Evolutionary conservation across 208 protist species (phyloP), one percentile per base, ranked within the genome.

Genomic region (Angomonas ambiguus): DNA sequence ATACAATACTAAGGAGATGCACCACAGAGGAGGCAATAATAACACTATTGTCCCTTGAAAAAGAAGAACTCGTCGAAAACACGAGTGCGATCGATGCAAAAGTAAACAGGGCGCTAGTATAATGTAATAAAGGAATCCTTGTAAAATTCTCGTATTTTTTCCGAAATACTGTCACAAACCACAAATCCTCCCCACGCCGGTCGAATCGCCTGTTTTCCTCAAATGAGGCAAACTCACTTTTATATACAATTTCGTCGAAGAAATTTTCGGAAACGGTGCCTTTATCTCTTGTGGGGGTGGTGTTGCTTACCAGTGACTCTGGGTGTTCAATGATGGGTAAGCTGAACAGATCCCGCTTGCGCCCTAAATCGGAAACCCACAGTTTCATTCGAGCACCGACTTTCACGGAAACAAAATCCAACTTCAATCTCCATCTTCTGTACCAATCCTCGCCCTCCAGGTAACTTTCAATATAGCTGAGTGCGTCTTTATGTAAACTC

Each of bases 381-480:
- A 79, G 57, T 53, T 77, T 71, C 28, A 83, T 48, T 53, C 76
- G 76, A 18, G 71, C 67, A 16, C 71, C 75, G 38, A 82, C 71
- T 16, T 65, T 70, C 18, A 77, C 69, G 0, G 80, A 71, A 16
- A 93, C 53, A n/a, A n/a, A n/a, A 4, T 61, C 69, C 25, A 61
- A 62, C 27, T 49, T 76, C 10, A 93, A 62, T 10, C 74, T 35
- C 83, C 87, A 88, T 58, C 83, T 76, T 0, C 69, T 69, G 71
- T 83, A 91, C 83, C 83, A 93, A 30, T 71, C 63, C 4, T 65
- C 59, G 31, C 87, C 83, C 65, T 93, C 87, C 11, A 93, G 51
- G 72, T 90, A 93, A 69, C 74, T 85, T 27, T 87, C 74, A 24
- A 90, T 62, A 71, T 86, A 91, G 18, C 83, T 80, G 6, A 91